Percentiles rank a stretch among this genome's conserved stretches.
These are phyloP conservation scores for Nicotiana noctiflora DNA, from an alignment of 257 asterid species.

Conservation along the genomic window DNA sequence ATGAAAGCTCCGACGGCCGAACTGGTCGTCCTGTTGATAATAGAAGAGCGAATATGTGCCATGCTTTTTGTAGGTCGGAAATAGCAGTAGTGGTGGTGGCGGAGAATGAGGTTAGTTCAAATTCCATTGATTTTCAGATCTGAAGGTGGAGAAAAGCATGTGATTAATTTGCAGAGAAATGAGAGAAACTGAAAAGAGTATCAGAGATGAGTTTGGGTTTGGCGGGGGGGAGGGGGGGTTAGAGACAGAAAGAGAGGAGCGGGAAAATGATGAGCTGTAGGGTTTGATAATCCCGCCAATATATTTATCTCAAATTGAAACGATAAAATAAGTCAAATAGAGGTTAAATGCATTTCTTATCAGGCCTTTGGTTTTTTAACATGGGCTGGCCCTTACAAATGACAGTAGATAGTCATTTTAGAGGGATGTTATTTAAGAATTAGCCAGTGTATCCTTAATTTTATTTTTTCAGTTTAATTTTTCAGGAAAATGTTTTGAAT, in stretches of 20 bases:
- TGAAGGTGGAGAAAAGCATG: constrained; percentile 8
- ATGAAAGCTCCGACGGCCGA: constrained; percentile 38
- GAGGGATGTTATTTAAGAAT: too few species aligned
- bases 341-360: neutral
- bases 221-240: neutral
- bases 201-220: neutral
- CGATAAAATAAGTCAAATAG: neutral
- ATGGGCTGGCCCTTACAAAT: neutral
- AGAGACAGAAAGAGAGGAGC: constrained; percentile 11
- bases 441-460: too few species aligned
- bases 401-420: too few species aligned
- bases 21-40: constrained; percentile 41
- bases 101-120: constrained; percentile 13
- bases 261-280: constrained; percentile 19
- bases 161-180: neutral
- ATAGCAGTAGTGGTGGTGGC: constrained; percentile 17
- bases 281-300: constrained; percentile 36
- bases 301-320: neutral
- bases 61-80: constrained; percentile 39
- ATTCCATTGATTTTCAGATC: constrained; percentile 38
- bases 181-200: neutral
- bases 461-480: too few species aligned
- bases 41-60: constrained; percentile 56
- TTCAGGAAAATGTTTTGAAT: too few species aligned
- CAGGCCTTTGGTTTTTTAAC: neutral